Base-by-base conservation (phyloP, 2,329 filamentous ascomycete genomes). In the Phialophora chinensis region DNA sequence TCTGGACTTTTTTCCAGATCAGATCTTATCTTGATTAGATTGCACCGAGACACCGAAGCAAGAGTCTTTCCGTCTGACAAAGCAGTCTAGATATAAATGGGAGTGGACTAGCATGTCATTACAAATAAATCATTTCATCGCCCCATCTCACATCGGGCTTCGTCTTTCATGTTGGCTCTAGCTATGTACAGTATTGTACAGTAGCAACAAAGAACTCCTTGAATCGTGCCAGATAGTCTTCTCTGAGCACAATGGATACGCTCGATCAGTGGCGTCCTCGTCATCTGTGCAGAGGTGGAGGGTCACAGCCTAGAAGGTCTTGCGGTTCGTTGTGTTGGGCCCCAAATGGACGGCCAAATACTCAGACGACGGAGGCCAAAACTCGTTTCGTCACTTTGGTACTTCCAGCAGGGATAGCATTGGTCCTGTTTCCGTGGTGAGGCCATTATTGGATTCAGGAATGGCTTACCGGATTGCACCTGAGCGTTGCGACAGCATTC, bases 11-110 rank as follows among this genome's bases (percentile, higher is more conserved):
- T 44, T 44, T n/a, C 1, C 6, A n/a, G 7, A 44, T 7, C n/a
- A 7, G 44, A 60, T 52, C 57, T 60, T 31, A 60, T 60, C 57
- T 52, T 17, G 57, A 60, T 60, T 35, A 60, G 57, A 60, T 60
- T 14, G 7, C 1, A 3, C 17, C 1, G 17, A 7, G 17, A 25
- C 23, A 25, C n/a, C n/a, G n/a, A n/a, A n/a, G 14, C 38, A 7
- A 44, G 7, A 17, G 14, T 1, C 3, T 20, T 27, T 14, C 5
- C 5, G 49, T 53, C 49, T 27, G 49, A 53, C 49, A 14, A 7
- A n/a, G n/a, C n/a, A n/a, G n/a, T n/a, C n/a, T n/a, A n/a, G n/a
- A n/a, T n/a, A n/a, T n/a, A n/a, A 25, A 25, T 17, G 12, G 17
- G 14, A 44, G 14, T 3, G 17, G 10, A 0, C 17, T n/a, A 5